These are phyloP conservation scores for Apiospora malaysiana DNA, from an alignment of 2,329 filamentous ascomycete species.

Conservation along the genomic window DNA sequence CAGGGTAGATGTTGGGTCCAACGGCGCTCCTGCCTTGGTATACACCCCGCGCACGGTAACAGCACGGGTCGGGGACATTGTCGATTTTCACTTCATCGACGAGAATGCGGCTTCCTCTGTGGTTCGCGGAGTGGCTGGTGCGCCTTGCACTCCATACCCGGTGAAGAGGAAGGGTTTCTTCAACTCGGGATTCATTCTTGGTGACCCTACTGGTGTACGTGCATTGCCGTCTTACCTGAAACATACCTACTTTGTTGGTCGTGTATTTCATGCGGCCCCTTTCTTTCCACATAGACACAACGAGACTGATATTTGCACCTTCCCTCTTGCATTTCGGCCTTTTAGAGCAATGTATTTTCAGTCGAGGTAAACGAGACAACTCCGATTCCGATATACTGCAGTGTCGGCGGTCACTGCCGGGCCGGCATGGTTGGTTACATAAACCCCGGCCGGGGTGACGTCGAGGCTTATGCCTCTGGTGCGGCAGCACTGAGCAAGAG, in stretches of 20 bases:
- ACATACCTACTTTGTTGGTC: background rate
- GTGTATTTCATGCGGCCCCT: no score
- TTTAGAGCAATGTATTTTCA: background rate
- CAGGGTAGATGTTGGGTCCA: background rate
- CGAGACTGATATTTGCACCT: background rate
- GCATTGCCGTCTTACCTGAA: background rate
- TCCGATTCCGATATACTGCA: background rate
- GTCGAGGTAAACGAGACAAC: background rate
- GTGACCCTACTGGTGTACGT: background rate
- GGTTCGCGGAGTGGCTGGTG: background rate
- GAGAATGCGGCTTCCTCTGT: background rate
- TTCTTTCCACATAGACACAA: background rate
- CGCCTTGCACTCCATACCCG: background rate
- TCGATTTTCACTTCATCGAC: background rate
- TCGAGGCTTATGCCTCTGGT: background rate
- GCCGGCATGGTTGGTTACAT: background rate
- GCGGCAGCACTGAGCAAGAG: background rate
- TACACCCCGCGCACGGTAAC: background rate
- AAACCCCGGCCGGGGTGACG: background rate
- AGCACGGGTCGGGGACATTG: background rate
- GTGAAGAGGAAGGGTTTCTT: background rate
- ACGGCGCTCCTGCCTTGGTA: background rate
- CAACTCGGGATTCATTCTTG: slow-evolving; percentile 3
- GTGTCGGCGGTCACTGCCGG: background rate
- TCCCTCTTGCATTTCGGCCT: background rate